Base-by-base conservation (phyloP, 257 asterid species). In the Solanum appendiculatum region DNA sequence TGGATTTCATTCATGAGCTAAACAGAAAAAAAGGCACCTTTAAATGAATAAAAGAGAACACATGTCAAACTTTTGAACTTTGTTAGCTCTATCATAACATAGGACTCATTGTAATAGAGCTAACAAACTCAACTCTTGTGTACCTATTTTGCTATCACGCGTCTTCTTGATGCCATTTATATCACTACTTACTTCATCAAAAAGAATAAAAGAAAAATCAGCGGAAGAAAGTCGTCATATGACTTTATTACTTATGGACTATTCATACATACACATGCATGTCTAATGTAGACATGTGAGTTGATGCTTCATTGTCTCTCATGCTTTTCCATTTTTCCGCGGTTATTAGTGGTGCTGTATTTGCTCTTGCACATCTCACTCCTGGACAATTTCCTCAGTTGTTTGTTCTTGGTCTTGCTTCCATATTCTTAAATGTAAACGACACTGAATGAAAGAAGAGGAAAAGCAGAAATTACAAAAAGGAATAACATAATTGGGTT, bases 351-450 rank as follows among this genome's bases (percentile, higher is more conserved):
- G 99, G 98, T 75, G 91, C 98, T 36, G 98, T 94, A 56, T 97
- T 97, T 89, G 98, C 99, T 25, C 89, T 86, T 51, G 99, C 99
- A 39, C 99, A 97, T 93, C 95, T 95, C 88, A 94, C 99, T 85
- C 99, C 99, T 39, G 98, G 97, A 85, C 93, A 95, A 90, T 93
- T 97, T 89, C 99, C 99, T 81, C 99, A 95, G 92, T 91, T 97
- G 58, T 97, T 97, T 84, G 96, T 95, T 83, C 97, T 97, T 37
- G 99, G 99, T 97, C 94, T 10, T 86, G 82, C 75, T 86, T 73
- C 84, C 66, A 27, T 46, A 16, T 46, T 10, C 85, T 80, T 46
- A 27, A 10, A 46, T 3, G 14, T 46, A 80, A 29, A 80, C 5
- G 42, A 29, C 66, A 29, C 20, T 5, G 42, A 11, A 80, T 1